Conservation (phyloP, 352 stramenopile species). For the Globisporangium paddicum region DNA sequence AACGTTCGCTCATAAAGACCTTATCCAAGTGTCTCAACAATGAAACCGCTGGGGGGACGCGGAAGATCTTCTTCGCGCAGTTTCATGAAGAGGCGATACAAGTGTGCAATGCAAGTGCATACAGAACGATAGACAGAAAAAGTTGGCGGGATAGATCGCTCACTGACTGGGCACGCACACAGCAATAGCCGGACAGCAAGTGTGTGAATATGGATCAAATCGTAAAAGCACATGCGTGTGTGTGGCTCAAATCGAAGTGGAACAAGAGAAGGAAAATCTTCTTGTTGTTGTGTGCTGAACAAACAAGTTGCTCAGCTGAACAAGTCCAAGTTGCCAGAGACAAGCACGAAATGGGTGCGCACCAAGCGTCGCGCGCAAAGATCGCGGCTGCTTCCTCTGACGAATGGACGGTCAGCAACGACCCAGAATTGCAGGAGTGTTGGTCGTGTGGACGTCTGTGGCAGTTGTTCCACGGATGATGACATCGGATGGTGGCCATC, state of each 20-base stretch:
- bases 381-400: background rate
- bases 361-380: slow-evolving; percentile 5
- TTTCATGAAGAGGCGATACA: background rate
- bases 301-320: background rate
- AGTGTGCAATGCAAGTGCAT: slow-evolving; percentile 3
- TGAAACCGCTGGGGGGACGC: slow-evolving; percentile 2
- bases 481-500: background rate
- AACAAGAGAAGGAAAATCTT: background rate
- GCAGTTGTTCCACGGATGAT: slow-evolving; percentile 11
- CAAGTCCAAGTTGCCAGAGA: too few species aligned
- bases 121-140: background rate
- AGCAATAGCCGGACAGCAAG: background rate
- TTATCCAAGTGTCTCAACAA: slow-evolving; percentile 5
- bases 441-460: background rate
- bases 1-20: background rate
- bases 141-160: slow-evolving; percentile 1
- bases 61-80: background rate
- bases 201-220: background rate
- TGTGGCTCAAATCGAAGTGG: background rate
- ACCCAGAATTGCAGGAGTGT: background rate
- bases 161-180: background rate
- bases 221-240: too few species aligned
- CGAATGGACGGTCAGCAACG: background rate
- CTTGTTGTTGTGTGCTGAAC: background rate
- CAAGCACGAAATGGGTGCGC: background rate